phyloP scores from a whole-genome alignment of 257 asterid genomes.

The Petrea volubilis region DNA sequence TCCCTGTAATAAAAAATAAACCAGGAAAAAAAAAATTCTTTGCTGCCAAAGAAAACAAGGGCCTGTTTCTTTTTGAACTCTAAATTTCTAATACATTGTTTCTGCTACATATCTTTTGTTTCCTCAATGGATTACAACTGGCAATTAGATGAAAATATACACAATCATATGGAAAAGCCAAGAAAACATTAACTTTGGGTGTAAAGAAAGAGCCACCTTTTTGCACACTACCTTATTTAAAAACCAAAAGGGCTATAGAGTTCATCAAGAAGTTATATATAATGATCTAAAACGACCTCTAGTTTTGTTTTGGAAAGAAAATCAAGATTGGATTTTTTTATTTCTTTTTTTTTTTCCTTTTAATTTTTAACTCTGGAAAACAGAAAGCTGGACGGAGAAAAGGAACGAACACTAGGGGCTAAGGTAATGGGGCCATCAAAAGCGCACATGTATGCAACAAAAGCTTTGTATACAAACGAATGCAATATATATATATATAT shows the following conservation, averaged over 20 bases:
- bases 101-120: not conserved
- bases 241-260: constrained; percentile 31
- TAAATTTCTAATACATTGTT: not conserved
- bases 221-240: not conserved
- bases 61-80: not conserved
- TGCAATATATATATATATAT: constrained; percentile 9
- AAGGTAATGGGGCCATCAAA: constrained; percentile 40
- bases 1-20: not conserved
- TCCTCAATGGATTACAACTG: constrained; percentile 33
- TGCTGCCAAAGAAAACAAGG: not conserved
- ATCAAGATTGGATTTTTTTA: constrained; percentile 20
- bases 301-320: constrained; percentile 8
- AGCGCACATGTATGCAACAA: constrained; percentile 81
- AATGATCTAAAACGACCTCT: constrained; percentile 30
- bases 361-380: not conserved
- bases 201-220: constrained; percentile 51
- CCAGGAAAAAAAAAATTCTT: not conserved
- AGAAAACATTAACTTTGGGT: constrained; percentile 44
- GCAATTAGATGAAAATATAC: constrained; percentile 16
- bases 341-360: not conserved
- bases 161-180: constrained; percentile 8
- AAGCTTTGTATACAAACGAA: constrained; percentile 32
- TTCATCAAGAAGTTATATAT: constrained; percentile 8
- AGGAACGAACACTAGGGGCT: constrained; percentile 34
- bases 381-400: constrained; percentile 23